Base-by-base conservation (phyloP, 202 grass and related monocot genomes). In the Saccharum hybrid region DNA sequence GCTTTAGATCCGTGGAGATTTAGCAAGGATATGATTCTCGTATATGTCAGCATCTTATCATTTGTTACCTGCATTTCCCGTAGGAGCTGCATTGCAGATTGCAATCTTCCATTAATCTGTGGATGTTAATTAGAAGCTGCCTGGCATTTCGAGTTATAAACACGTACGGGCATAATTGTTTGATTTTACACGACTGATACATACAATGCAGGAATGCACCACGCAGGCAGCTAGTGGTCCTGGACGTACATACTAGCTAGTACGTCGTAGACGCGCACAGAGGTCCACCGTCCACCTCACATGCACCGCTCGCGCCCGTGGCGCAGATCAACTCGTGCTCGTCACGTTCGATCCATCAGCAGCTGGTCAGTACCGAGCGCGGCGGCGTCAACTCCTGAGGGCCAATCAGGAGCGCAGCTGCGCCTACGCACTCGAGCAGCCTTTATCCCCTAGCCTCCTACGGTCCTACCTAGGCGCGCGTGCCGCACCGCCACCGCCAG, bases 251-350 rank as follows among this genome's bases (percentile, higher is more conserved):
- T 28, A 28, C 28, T 28, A 28, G 28, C 28, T 28, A 28, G 28
- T 28, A 28, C 33, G 48, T 52, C 5, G 16, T 19, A 54, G 51
- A 34, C n/a, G 5, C 43, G 72, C 71, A 10, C 19, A 2, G 39
- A 71, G 66, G 85, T 77, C 73, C 79, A 77, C 66, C 31, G 14
- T 52, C 48, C 15, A 1, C 26, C n/a, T n/a, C n/a, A n/a, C 67
- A 61, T 22, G 41, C 56, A 68, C 57, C 42, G 1, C 36, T 48
- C 41, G 1, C 45, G 63, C 62, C 62, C 41, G 10, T 10, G 3
- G n/a, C n/a, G n/a, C n/a, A n/a, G n/a, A n/a, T n/a, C n/a, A n/a
- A n/a, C n/a, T n/a, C n/a, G n/a, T 0, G 56, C 7, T 57, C 16
- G n/a, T 0, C 28, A 8, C 66, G 45, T 16, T 80, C 23, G 38